A percentile compares a stretch with the other conserved stretches of the same genome.
Conservation (phyloP, 305 asterid genomes). For the Fraxinus xanthoxyloides region DNA sequence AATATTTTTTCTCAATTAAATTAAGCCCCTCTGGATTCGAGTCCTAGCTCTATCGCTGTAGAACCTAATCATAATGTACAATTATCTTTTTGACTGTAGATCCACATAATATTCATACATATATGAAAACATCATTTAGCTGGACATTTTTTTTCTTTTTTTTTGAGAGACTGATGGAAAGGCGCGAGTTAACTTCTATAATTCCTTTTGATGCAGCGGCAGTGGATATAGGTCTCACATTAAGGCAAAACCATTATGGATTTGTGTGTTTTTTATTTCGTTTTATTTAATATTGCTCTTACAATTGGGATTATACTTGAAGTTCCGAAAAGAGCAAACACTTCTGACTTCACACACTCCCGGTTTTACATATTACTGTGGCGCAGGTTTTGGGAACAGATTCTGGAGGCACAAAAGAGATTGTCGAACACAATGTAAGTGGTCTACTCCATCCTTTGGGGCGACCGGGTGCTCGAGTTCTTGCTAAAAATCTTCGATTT, state of each 20-base stretch:
- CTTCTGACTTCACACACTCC: conserved; percentile 1
- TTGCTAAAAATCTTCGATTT: conserved; percentile 62
- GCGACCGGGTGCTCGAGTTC: conserved; percentile 63
- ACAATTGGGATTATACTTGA: neutral
- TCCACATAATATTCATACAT: neutral
- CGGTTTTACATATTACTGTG: neutral
- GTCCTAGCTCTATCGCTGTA: neutral
- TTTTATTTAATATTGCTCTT: neutral
- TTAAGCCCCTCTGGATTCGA: neutral
- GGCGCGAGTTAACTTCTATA: neutral
- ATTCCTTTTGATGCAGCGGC: neutral
- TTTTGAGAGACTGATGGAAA: neutral
- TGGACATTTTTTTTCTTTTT: neutral
- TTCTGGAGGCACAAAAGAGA: conserved; percentile 90
- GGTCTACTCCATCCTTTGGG: conserved; percentile 92
- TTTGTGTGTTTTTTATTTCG: neutral
- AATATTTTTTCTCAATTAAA: neutral
- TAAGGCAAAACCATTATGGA: neutral
- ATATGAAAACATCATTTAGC: neutral
- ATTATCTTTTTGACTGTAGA: neutral
- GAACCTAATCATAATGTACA: neutral
- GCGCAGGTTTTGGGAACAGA: conserved; percentile 87
- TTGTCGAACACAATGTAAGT: conserved; percentile 73
- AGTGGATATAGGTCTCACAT: neutral
- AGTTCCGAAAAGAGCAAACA: neutral